Conservation (phyloP, 2,329 filamentous ascomycete species). For the Ophiostoma tasmaniense region DNA sequence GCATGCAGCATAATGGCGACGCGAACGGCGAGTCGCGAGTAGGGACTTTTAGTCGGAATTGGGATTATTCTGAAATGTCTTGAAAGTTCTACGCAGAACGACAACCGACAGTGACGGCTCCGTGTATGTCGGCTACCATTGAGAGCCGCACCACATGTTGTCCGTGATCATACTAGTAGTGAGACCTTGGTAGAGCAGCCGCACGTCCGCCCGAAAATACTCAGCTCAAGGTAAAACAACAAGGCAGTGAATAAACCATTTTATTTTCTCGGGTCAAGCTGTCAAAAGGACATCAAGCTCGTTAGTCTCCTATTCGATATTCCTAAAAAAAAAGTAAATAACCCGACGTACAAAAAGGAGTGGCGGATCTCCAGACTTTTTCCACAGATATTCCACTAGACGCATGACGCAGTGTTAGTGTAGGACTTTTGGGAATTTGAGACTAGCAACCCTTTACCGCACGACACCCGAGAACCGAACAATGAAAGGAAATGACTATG, state of each 20-base stretch:
- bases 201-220: slow-evolving; percentile 5
- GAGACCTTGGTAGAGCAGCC: neutral
- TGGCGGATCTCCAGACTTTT: neutral
- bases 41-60: neutral
- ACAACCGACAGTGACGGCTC: neutral
- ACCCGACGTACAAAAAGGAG: neutral
- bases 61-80: neutral
- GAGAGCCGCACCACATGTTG: slow-evolving; percentile 2
- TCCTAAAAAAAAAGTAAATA: neutral
- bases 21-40: neutral
- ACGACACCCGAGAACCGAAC: slow-evolving; percentile 15
- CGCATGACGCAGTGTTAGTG: slow-evolving; percentile 9
- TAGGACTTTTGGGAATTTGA: slow-evolving; percentile 5
- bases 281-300: neutral
- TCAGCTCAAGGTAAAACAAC: neutral
- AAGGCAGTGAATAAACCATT: neutral
- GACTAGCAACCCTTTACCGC: slow-evolving; percentile 4
- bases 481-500: neutral
- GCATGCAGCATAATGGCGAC: neutral
- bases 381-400: neutral
- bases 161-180: neutral
- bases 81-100: neutral
- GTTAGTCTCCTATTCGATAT: neutral
- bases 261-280: neutral
- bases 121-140: neutral